phyloP scores from a whole-genome alignment of 2,329 filamentous ascomycete genomes.

The Boeremia exigua region DNA sequence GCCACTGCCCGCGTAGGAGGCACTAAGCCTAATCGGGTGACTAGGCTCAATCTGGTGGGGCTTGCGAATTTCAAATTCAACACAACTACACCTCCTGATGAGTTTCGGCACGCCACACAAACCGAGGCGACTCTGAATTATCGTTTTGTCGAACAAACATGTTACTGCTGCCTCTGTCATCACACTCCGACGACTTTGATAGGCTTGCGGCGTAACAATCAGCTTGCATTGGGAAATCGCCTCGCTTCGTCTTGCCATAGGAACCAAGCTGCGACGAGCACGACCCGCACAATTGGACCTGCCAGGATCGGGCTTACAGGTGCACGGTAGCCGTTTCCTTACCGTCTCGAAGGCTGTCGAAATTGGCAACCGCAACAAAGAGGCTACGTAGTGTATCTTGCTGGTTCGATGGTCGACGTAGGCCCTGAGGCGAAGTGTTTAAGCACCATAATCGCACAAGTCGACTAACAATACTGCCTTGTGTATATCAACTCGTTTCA shows the following conservation, averaged over 20 bases:
- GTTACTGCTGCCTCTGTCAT: slow-evolving; percentile 17
- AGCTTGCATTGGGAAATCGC: slow-evolving; percentile 13
- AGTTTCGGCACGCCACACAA: slow-evolving; percentile 17
- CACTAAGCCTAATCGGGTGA: neutral
- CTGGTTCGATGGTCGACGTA: slow-evolving; percentile 15
- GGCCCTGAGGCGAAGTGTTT: slow-evolving; percentile 12
- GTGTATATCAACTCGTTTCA: slow-evolving; percentile 3
- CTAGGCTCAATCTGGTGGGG: slow-evolving; percentile 21
- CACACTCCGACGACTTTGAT: slow-evolving; percentile 17
- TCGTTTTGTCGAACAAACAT: slow-evolving; percentile 13
- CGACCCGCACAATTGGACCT: neutral
- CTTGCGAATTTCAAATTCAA: slow-evolving; percentile 29
- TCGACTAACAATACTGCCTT: slow-evolving; percentile 2
- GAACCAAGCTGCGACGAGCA: slow-evolving; percentile 3
- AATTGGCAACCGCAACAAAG: slow-evolving; percentile 7
- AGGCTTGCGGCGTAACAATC: slow-evolving; percentile 14
- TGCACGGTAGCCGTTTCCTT: neutral
- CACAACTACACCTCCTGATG: slow-evolving; percentile 13
- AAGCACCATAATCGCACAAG: slow-evolving; percentile 8
- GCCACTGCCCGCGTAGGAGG: slow-evolving; percentile 3
- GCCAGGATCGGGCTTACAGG: slow-evolving; percentile 13
- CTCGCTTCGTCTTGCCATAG: slow-evolving; percentile 21
- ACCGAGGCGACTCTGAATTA: slow-evolving; percentile 18
- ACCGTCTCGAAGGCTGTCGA: slow-evolving; percentile 1
- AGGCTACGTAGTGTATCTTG: slow-evolving; percentile 16